These are phyloP conservation scores for Sordariomycetes sp. DNA, from an alignment of 2,329 filamentous ascomycete genomes.

Conservation along the genomic window DNA sequence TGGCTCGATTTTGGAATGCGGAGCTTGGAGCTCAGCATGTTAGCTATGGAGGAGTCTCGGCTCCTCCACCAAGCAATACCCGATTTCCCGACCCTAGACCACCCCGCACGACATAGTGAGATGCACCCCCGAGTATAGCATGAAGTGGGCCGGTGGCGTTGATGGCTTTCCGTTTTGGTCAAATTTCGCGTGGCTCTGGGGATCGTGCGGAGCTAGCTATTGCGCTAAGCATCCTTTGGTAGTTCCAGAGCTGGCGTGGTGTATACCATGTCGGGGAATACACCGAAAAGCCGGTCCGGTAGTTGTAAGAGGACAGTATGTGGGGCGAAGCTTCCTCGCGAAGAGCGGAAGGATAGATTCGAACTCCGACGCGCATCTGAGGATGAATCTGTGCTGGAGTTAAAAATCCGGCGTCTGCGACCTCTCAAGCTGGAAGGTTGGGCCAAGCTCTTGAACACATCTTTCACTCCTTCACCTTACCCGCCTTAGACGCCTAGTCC, in stretches of 20 bases:
- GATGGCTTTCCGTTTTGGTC: not conserved
- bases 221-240: not conserved
- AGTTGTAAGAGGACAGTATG: not conserved
- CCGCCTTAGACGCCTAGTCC: not conserved
- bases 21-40: not conserved
- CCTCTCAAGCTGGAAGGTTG: not conserved
- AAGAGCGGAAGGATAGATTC: not conserved
- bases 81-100: not conserved
- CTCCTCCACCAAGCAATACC: not conserved
- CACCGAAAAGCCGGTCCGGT: not conserved
- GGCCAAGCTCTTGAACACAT: not conserved
- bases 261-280: not conserved
- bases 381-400: not conserved
- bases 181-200: not conserved
- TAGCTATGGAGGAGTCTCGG: not conserved
- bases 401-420: not conserved
- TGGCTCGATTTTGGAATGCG: not conserved
- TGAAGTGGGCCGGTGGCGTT: not conserved
- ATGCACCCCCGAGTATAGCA: not conserved
- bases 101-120: not conserved
- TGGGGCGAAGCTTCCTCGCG: not conserved
- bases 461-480: not conserved
- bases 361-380: not conserved
- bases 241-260: not conserved
- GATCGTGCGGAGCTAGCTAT: not conserved